phyloP scores from a whole-genome alignment of 257 asterid genomes.

The Phtheirospermum japonicum region DNA sequence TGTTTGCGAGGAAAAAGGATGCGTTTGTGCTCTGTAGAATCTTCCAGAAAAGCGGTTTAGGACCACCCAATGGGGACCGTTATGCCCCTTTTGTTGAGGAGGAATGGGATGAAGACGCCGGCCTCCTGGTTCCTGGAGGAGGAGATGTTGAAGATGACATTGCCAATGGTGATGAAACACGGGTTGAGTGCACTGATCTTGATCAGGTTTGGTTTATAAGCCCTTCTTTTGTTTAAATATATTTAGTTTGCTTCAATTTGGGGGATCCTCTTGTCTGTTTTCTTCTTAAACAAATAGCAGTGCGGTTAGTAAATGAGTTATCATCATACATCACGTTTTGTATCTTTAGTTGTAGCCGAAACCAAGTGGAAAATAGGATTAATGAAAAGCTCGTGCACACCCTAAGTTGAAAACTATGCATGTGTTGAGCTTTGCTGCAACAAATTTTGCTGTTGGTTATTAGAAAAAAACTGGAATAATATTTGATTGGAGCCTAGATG shows the following conservation, averaged over 20 bases:
- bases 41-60: slow-evolving; percentile 92
- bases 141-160: slow-evolving; percentile 70
- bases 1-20: slow-evolving; percentile 65
- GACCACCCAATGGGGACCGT: slow-evolving; percentile 94
- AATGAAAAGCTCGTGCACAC: not conserved
- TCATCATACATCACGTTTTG: not conserved
- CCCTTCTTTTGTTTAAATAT: not conserved
- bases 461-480: not conserved
- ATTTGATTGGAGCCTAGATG: not conserved
- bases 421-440: slow-evolving; percentile 1
- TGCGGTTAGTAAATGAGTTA: not conserved
- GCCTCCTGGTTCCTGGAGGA: slow-evolving; percentile 60
- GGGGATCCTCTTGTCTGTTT: not conserved
- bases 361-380: not conserved
- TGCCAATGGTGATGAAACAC: slow-evolving; percentile 70
- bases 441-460: not conserved
- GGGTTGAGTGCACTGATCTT: slow-evolving; percentile 41
- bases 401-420: not conserved
- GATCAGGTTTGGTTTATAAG: slow-evolving; percentile 52
- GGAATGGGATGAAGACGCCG: slow-evolving; percentile 82
- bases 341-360: not conserved
- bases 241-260: slow-evolving; percentile 9
- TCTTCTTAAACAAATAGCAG: not conserved
- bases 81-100: slow-evolving; percentile 96
- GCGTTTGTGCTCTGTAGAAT: slow-evolving; percentile 94